phyloP scores from a whole-genome alignment of 306 rosid species.

The Trichosanthes cucumerina region DNA sequence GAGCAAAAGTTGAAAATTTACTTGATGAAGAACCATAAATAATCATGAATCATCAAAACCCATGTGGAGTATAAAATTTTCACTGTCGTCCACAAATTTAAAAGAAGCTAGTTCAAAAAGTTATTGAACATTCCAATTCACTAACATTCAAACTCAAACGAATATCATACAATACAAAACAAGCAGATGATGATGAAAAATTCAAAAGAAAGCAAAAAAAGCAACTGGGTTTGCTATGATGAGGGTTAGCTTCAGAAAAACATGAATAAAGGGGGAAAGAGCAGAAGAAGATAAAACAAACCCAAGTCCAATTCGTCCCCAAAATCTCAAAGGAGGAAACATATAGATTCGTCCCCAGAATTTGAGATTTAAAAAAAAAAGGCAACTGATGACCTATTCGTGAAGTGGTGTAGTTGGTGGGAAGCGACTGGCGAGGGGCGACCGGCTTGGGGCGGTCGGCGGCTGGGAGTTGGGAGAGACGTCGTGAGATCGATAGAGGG shows the following conservation, averaged over 20 bases:
- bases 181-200: neutral
- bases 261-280: neutral
- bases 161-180: neutral
- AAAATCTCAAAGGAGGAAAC: too few species aligned
- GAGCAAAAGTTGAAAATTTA: neutral
- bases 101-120: neutral
- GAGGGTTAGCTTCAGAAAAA: neutral
- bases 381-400: too few species aligned
- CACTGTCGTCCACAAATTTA: neutral
- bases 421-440: too few species aligned
- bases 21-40: neutral
- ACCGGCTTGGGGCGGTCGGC: too few species aligned
- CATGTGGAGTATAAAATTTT: neutral
- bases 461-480: too few species aligned
- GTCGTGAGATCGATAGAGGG: too few species aligned
- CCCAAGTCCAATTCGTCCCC: too few species aligned
- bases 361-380: too few species aligned
- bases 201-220: neutral
- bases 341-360: too few species aligned
- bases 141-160: neutral
- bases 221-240: neutral
- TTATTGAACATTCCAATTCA: neutral
- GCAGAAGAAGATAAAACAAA: neutral
- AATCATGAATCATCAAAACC: neutral
- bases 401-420: too few species aligned